Evolutionary conservation across 371 early-diverging fungal genomes (phyloP).

Genomic region (Actinomucor elegans): DNA sequence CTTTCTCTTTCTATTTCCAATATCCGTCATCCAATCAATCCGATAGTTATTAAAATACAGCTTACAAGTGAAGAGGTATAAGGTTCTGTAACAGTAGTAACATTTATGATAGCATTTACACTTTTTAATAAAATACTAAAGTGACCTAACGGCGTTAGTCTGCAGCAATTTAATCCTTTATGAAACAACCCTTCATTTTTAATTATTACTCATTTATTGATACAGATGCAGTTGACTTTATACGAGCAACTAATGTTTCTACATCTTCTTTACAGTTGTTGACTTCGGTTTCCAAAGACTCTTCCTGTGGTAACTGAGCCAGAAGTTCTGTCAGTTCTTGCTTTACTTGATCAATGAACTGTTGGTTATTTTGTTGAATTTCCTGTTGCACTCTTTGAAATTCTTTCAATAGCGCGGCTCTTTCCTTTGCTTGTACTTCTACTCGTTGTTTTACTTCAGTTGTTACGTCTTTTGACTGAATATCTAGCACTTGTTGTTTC

Average conservation of each 20-base stretch:
- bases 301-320: neutral
- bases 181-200: too few species aligned
- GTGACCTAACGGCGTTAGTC: too few species aligned
- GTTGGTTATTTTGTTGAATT: conserved; percentile 12
- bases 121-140: too few species aligned
- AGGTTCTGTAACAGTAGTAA: too few species aligned
- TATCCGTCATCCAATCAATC: too few species aligned
- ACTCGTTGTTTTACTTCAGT: conserved; percentile 10
- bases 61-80: neutral
- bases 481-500: conserved; percentile 8
- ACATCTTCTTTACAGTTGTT: conserved; percentile 30
- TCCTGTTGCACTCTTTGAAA: conserved; percentile 10
- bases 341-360: conserved; percentile 15
- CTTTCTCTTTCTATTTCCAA: too few species aligned
- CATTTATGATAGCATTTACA: too few species aligned
- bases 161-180: too few species aligned
- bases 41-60: neutral
- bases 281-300: conserved; percentile 11
- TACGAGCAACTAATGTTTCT: conserved; percentile 19
- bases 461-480: conserved; percentile 12
- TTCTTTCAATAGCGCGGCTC: conserved; percentile 1
- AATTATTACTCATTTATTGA: conserved; percentile 1
- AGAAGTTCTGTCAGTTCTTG: conserved; percentile 2
- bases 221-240: conserved; percentile 11
- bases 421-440: conserved; percentile 21